phyloP scores from a whole-genome alignment of 164 flowering plant species.

The Dillenia suffruticosa region DNA sequence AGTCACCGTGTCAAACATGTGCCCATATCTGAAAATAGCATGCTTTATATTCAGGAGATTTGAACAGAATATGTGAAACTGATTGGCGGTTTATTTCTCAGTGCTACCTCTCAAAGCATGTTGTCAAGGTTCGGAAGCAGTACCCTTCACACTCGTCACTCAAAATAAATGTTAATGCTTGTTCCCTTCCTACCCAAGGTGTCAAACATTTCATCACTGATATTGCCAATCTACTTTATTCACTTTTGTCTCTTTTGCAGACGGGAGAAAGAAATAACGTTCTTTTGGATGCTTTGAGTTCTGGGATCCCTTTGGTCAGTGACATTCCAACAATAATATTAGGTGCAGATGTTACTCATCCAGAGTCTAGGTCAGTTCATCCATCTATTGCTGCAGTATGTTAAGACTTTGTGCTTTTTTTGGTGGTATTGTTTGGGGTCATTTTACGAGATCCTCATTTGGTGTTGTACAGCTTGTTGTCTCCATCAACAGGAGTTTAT shows the following conservation, averaged over 20 bases:
- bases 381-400: conserved; percentile 60
- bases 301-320: conserved; percentile 51
- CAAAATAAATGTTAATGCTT: conserved; percentile 56
- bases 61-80: conserved; percentile 55
- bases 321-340: conserved; percentile 56
- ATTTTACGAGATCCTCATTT: conserved; percentile 1
- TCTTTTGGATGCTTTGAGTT: conserved; percentile 45
- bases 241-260: conserved; percentile 13
- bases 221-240: not conserved
- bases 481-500: conserved; percentile 67
- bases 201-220: not conserved
- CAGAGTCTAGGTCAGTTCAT: conserved; percentile 48
- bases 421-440: not conserved
- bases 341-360: conserved; percentile 66
- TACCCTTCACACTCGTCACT: conserved; percentile 47
- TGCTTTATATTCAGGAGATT: conserved; percentile 31
- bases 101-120: conserved; percentile 49
- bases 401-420: not conserved
- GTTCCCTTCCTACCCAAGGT: not conserved
- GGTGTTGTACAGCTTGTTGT: conserved; percentile 44
- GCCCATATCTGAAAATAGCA: not conserved
- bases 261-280: conserved; percentile 59
- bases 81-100: conserved; percentile 51
- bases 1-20: too few relatives aligned
- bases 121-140: conserved; percentile 34